phyloP scores from a whole-genome alignment of 2,329 filamentous ascomycete species.

The Colletotrichum sp. region DNA sequence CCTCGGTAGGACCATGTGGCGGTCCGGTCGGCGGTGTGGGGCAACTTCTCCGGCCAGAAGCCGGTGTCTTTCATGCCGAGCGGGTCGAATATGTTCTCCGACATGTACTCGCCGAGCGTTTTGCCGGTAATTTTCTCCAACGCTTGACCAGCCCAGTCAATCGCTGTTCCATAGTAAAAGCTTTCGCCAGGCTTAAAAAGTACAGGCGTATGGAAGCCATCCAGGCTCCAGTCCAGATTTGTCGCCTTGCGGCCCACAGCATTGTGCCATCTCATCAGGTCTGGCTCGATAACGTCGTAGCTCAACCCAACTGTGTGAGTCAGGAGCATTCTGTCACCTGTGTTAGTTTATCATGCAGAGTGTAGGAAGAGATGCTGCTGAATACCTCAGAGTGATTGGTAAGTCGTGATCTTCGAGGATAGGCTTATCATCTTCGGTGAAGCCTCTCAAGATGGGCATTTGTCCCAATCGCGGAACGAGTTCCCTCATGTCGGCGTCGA shows the following conservation, averaged over 20 bases:
- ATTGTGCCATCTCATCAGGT: constrained; percentile 43
- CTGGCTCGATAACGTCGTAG: constrained; percentile 46
- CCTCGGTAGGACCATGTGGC: constrained; percentile 25
- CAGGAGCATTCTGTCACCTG: constrained; percentile 40
- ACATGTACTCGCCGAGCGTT: constrained; percentile 41
- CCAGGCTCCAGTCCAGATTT: constrained; percentile 35
- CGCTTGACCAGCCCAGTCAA: constrained; percentile 53
- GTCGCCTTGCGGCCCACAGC: constrained; percentile 35
- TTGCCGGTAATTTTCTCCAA: constrained; percentile 44
- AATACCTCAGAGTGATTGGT: constrained; percentile 43
- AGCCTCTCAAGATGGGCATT: constrained; percentile 41
- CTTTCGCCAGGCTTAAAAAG: constrained; percentile 49
- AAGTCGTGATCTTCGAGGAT: constrained; percentile 39
- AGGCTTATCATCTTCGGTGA: constrained; percentile 37
- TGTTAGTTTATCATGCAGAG: neutral
- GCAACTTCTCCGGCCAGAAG: constrained; percentile 37
- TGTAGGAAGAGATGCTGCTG: too few relatives aligned
- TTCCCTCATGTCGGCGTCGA: constrained; percentile 41
- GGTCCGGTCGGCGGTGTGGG: constrained; percentile 27
- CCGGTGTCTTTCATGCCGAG: constrained; percentile 40
- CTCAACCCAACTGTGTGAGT: constrained; percentile 54
- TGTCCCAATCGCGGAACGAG: constrained; percentile 37
- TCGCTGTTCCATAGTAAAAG: constrained; percentile 52
- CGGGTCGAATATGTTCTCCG: constrained; percentile 38
- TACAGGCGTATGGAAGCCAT: constrained; percentile 46